Conservation (phyloP, 768 basidiomycete genomes). For the Lanmaoa rubissima region DNA sequence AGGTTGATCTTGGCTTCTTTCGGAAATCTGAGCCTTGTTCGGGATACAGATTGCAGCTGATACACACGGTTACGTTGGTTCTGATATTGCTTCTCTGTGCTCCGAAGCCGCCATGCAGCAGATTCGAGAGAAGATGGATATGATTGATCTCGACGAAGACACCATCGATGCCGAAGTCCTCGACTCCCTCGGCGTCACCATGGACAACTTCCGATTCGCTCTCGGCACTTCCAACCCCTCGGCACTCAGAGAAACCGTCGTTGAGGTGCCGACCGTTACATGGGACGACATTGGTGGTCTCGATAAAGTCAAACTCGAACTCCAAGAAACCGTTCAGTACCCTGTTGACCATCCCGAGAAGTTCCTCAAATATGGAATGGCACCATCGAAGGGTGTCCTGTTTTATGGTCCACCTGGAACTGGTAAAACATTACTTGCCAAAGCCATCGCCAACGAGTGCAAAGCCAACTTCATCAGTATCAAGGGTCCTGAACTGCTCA, state of each 20-base stretch:
- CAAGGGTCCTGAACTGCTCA: constrained; percentile 98
- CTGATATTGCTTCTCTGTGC: constrained; percentile 95
- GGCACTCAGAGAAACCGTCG: constrained; percentile 97
- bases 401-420: constrained; percentile 99
- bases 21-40: constrained; percentile 3
- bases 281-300: constrained; percentile 99
- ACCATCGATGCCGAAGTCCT: constrained; percentile 99
- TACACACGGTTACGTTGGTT: constrained; percentile 99
- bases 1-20: background rate
- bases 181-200: constrained; percentile 97
- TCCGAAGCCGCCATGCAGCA: constrained; percentile 99
- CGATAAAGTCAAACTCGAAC: constrained; percentile 98
- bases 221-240: constrained; percentile 97
- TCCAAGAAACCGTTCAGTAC: constrained; percentile 99
- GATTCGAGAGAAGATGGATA: constrained; percentile 99
- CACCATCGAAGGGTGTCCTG: constrained; percentile 97
- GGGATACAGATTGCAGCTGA: constrained; percentile 88
- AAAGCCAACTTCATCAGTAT: constrained; percentile 99
- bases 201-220: constrained; percentile 99
- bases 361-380: constrained; percentile 99
- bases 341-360: constrained; percentile 99
- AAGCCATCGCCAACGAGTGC: constrained; percentile 99
- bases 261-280: constrained; percentile 97
- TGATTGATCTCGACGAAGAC: constrained; percentile 94
- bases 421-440: constrained; percentile 98